Evolutionary conservation across 139 green algal genomes (phyloP), one percentile per base, ranked within the genome.

Genomic region (Chlamydomonas incerta): DNA sequence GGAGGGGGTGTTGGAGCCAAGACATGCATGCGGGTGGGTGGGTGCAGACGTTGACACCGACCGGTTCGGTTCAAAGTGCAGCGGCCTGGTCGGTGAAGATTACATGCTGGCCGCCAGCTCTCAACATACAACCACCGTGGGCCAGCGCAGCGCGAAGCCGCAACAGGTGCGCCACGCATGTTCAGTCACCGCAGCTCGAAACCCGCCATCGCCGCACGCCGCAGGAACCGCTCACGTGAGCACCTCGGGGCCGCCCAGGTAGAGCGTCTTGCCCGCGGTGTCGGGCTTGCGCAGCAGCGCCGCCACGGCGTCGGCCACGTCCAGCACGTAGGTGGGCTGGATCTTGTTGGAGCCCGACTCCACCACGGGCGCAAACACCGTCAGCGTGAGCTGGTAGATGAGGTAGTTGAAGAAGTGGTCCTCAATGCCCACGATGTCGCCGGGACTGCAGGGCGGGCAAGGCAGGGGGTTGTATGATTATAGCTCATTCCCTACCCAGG

Each of bases 321-420:
- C 91, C 13, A 80, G 87, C 58, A 95, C 88, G 70, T 91, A 93
- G 11, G 87, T 89, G 55, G 93, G 93, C 81, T 93, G 85, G 8
- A 93, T 29, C 37, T 73, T 77, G 60, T 65, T 72, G 5, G 31
- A 31, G 1, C 87, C 87, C 52, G 41, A 76, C 37, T 87, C 87
- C 29, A 88, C 58, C 37, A 90, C 52, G 10, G 87, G 87, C 41
- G 82, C 87, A 29, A 94, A 85, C n/a, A 85, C 80, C 13, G 66
- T 85, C 3, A 85, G 67, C 47, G 66, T 85, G 79, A 96, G 82
- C 74, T 91, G 79, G 88, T 90, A 93, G 23, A 97, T 93, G 20
- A 95, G 90, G 81, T 92, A 93, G 90, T 99, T 98, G 81, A 97
- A 95, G 68, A 99, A 91, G 29, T 95, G 88, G 90, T 99, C 97